Conservation (phyloP, 306 rosid genomes). For the Cicer judaicum region DNA sequence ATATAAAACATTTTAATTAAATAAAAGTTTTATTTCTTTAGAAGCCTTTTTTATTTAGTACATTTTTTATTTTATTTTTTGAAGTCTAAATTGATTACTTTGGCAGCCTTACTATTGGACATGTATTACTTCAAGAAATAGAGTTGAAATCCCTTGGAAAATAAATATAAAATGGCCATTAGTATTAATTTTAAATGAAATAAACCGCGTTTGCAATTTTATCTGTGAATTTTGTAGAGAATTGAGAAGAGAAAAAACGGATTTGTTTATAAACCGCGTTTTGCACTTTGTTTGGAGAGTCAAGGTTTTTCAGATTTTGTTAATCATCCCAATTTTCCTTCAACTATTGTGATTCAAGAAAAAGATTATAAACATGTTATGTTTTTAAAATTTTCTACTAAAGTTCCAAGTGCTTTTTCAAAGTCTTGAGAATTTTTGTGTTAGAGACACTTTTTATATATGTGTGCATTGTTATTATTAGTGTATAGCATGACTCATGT, state of each 20-base stretch:
- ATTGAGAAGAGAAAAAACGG: slow-evolving; percentile 65
- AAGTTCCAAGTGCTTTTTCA: slow-evolving; percentile 41
- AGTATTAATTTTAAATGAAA: too few relatives aligned
- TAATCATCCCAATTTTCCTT: slow-evolving; percentile 78
- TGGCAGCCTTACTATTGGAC: too few relatives aligned
- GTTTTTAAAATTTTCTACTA: slow-evolving; percentile 63
- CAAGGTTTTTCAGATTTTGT: slow-evolving; percentile 77
- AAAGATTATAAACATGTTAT: slow-evolving; percentile 63
- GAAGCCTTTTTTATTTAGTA: too few relatives aligned
- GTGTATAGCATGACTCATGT: neutral
- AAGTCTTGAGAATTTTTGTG: neutral
- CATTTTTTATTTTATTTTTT: too few relatives aligned
- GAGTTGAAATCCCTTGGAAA: too few relatives aligned
- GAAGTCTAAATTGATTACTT: too few relatives aligned
- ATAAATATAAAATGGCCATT: too few relatives aligned
- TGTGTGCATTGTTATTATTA: neutral
- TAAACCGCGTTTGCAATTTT: slow-evolving; percentile 73
- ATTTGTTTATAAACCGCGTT: slow-evolving; percentile 58
- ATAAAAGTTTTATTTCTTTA: too few relatives aligned
- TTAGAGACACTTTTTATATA: neutral
- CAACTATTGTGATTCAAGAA: slow-evolving; percentile 68
- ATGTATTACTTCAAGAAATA: too few relatives aligned
- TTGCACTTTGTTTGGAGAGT: slow-evolving; percentile 71
- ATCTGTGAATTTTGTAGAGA: slow-evolving; percentile 53
- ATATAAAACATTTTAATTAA: too few relatives aligned